Evolutionary conservation across 495 filamentous ascomycete genomes (phyloP), one percentile per base, ranked within the genome.

Genomic region (Penicillium fimorum): DNA sequence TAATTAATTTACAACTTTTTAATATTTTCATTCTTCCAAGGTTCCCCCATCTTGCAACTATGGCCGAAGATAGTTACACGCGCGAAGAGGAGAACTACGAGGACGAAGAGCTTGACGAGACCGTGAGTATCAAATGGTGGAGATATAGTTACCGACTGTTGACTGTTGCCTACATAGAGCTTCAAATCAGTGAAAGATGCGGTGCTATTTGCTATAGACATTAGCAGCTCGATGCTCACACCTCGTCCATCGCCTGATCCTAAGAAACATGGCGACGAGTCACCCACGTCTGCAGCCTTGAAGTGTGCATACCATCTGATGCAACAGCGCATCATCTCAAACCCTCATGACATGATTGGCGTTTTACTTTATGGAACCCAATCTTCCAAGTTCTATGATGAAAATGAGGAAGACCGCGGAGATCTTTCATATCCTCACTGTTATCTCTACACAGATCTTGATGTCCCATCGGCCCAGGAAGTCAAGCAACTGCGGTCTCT

Each of bases 291-390:
- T 2, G 92, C 95, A 17, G 92, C 95, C 7, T 78, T 99, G 25
- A 96, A 96, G 77, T 96, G 92, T 66, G 93, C 95, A 50, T 95
- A 96, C 63, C 82, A 89, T 51, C 80, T 99, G 51, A 96, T 97
- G 87, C 92, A 97, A 73, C 93, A 96, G 72, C 87, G 95, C 55
- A 97, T 99, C 63, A 97, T 99, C 65, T 92, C 92, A 3, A 92
- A 92, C 59, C 95, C 95, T 0, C 90, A 86, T 65, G 94, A 97
- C 62, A 96, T 97, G 93, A 96, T 99, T 77, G 93, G 93, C 4
- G 87, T 99, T 9, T 69, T 99, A n/a, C 82, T 99, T 8, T 97
- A 94, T 58, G 91, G 92, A 12, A 97, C 93, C 0, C 79, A 95
- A 68, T 82, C 90, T 66, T 89, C 91, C 17, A 93, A 88, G 61